Evolutionary conservation across 768 basidiomycete genomes (phyloP), one percentile per base, ranked within the genome.

Genomic region (Cystoderma amianthinum): DNA sequence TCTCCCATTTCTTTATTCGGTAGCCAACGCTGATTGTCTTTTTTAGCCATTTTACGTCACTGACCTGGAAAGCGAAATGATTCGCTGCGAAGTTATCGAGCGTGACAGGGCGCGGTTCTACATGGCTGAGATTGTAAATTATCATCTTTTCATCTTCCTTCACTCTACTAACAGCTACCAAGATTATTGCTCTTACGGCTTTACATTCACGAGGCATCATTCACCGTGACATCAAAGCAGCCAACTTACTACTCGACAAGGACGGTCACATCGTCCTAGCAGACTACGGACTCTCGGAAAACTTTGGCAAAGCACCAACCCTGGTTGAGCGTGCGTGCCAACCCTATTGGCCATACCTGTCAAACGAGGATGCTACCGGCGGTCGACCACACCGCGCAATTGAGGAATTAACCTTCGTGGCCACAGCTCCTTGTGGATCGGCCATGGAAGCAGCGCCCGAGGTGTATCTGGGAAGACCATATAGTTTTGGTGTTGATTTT

Each of bases 401-500:
- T 10, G 21, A 43, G 11, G 55, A 61, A 32, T 41, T 62, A 13
- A 41, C 44, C 3, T 60, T 59, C 43, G 58, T 59, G 3, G 44
- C 53, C 0, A 49, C 47, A 42, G 50, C 52, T 23, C 47, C 45
- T 22, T 57, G 59, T 28, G 63, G 63, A 7, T 60, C 61, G 1
- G 50, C 56, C 20, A 39, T 60, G 18, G 57, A 59, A 46, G 61
- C 61, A 57, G 52, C 63, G 4, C 63, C 63, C 1, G 63, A 65
- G 44, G 48, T 60, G 3, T 48, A 55, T 36, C 41, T 43, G 2
- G 39, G 51, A 19, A 44, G 50, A 22, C 50, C 46, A 4, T 60
- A 61, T 37, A 57, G 57, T 2, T 62, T 60, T 48, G 56, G 56
- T 10, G 53, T 58, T 2, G 89, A 93, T 45, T 73, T 87, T 36